Evolutionary conservation across 192 early-diverging fungal species (phyloP), one percentile per base, ranked within the genome.

Genomic region (Podila horticola): DNA sequence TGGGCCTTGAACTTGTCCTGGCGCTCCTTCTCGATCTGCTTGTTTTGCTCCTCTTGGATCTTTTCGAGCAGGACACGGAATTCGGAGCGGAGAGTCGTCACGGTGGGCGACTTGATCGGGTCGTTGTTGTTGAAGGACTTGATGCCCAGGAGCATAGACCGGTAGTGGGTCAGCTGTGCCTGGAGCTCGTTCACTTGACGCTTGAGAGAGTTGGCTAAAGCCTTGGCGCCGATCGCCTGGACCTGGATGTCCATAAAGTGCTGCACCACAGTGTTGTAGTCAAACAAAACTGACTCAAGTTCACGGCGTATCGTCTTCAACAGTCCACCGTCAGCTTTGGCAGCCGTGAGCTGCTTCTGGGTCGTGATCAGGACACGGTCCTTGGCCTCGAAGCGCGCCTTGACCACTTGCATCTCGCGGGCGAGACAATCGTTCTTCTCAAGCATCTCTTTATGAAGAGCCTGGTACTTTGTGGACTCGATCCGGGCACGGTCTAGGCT

Each of bases 91-190:
- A 81, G 66, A 4, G 77, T 81, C 12, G 77, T 69, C 28, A 81
- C 77, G 0, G 77, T 81, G 20, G 77, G 77, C 6, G 77, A 81
- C 57, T 81, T 81, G 71, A 81, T 81, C 15, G 77, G 77, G 28
- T 81, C 77, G 59, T 81, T 81, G 49, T 81, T 81, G 71, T 81
- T 81, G 48, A 81, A 81, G 13, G 77, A 81, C 67, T 81, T 81
- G 77, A 81, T 81, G 22, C 77, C 77, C 52, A 81, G 71, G 22
- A 81, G 57, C 70, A 81, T 81, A 0, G 77, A 71, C 15, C 77
- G 71, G 62, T 73, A 81, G 50, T 81, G 77, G 20, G 59, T 81
- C 58, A 81, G 33, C 49, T 81, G 71, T 0, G 55, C 41, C 65
- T 81, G 77, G n/a, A 81, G 58, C 13, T 81, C 77, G 41, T 73